phyloP scores from a whole-genome alignment of 345 rosid species.

The Eucalyptus cloeziana region DNA sequence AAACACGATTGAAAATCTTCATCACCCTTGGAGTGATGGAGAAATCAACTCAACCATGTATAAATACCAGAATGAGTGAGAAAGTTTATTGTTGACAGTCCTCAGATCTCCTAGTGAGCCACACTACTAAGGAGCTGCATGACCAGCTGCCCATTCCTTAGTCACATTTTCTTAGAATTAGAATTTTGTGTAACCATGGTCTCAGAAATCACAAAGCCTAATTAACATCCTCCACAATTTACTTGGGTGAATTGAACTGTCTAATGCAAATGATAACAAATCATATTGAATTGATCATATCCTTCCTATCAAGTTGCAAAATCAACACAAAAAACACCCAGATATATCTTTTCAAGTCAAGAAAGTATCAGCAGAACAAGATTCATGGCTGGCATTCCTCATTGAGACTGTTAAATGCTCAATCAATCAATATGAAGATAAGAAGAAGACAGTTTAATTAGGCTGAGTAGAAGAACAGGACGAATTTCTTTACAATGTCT shows the following conservation, averaged over 20 bases:
- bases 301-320: neutral
- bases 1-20: neutral
- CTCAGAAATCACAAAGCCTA: neutral
- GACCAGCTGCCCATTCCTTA: neutral
- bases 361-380: neutral
- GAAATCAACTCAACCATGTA: neutral
- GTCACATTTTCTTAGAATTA: neutral
- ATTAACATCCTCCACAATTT: neutral
- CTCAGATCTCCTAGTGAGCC: neutral
- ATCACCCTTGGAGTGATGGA: neutral
- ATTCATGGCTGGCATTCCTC: neutral
- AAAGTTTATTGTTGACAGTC: neutral
- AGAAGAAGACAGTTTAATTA: neutral
- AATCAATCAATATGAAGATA: neutral
- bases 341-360: neutral
- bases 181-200: neutral
- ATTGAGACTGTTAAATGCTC: neutral
- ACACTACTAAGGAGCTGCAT: neutral
- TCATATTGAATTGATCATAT: neutral
- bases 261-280: neutral
- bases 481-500: neutral
- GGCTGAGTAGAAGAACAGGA: neutral
- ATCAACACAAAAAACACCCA: neutral
- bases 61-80: neutral
- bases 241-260: neutral